Evolutionary conservation across 2,329 filamentous ascomycete genomes (phyloP).

Genomic region (Cladosporium sp.): DNA sequence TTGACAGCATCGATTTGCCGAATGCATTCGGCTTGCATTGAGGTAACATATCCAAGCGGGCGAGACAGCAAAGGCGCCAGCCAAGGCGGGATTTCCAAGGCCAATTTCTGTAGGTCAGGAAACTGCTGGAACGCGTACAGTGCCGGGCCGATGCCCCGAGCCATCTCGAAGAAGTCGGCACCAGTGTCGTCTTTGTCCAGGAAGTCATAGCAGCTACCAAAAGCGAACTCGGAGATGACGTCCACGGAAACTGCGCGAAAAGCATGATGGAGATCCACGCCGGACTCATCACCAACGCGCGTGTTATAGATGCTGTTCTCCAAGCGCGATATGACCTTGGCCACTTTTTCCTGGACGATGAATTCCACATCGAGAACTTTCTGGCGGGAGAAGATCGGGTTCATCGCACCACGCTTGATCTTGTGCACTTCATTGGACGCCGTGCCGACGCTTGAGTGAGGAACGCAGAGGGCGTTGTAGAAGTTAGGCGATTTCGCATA

Average conservation of each 20-base stretch:
- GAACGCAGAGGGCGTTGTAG: slow-evolving; percentile 22
- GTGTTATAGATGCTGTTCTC: not conserved
- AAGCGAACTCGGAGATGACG: slow-evolving; percentile 35
- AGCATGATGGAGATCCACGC: slow-evolving; percentile 28
- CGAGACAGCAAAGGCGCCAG: slow-evolving; percentile 28
- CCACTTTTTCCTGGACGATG: slow-evolving; percentile 25
- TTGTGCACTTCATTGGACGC: slow-evolving; percentile 23
- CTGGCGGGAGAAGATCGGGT: slow-evolving; percentile 33
- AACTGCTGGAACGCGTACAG: slow-evolving; percentile 30
- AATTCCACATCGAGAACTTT: slow-evolving; percentile 26
- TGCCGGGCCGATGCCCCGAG: slow-evolving; percentile 25
- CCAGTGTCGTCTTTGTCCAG: slow-evolving; percentile 29
- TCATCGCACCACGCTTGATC: slow-evolving; percentile 19
- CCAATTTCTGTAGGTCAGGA: slow-evolving; percentile 24
- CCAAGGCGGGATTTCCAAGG: slow-evolving; percentile 28
- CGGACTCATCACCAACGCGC: not conserved
- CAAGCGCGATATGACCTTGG: slow-evolving; percentile 23
- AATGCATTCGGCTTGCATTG: slow-evolving; percentile 26
- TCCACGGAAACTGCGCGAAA: slow-evolving; percentile 29
- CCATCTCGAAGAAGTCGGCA: slow-evolving; percentile 31
- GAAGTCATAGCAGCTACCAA: slow-evolving; percentile 33
- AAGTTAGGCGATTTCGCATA: slow-evolving; percentile 18
- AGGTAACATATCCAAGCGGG: slow-evolving; percentile 24
- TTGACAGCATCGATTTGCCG: slow-evolving; percentile 26
- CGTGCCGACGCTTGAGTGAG: slow-evolving; percentile 22